Conservation (phyloP, 2,329 filamentous ascomycete species). For the Sporothrix humicola region DNA sequence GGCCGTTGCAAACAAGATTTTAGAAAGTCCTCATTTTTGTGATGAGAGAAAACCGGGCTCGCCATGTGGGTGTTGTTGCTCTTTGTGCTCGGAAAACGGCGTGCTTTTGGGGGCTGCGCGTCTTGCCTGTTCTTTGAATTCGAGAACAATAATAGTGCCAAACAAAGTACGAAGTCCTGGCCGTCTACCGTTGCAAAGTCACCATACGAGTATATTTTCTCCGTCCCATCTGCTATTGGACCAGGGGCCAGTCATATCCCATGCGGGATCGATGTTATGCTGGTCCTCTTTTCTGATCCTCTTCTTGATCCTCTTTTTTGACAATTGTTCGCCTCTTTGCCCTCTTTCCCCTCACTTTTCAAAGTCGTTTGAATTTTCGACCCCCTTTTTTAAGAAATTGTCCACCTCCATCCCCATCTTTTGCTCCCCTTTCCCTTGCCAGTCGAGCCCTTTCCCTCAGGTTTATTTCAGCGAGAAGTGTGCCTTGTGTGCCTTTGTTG, state of each 20-base stretch:
- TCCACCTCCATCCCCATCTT: not conserved
- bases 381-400: not conserved
- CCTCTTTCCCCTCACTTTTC: not conserved
- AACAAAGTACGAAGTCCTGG: too few species aligned
- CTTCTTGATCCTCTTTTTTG: not conserved
- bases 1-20: not conserved
- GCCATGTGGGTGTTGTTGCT: not conserved
- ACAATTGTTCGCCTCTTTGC: not conserved
- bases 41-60: too few species aligned
- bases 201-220: constrained; percentile 4
- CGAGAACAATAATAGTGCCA: too few species aligned
- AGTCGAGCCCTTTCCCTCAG: not conserved
- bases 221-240: not conserved
- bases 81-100: not conserved
- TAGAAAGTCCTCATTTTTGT: not conserved
- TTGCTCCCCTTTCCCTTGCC: not conserved
- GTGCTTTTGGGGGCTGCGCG: not conserved
- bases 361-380: not conserved
- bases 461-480: not conserved
- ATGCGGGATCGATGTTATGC: constrained; percentile 21
- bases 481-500: not conserved
- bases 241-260: not conserved
- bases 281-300: not conserved
- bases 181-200: not conserved
- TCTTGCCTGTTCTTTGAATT: not conserved